Base-by-base conservation (phyloP, 2,329 filamentous ascomycete genomes). In the Xylariaceae sp. region DNA sequence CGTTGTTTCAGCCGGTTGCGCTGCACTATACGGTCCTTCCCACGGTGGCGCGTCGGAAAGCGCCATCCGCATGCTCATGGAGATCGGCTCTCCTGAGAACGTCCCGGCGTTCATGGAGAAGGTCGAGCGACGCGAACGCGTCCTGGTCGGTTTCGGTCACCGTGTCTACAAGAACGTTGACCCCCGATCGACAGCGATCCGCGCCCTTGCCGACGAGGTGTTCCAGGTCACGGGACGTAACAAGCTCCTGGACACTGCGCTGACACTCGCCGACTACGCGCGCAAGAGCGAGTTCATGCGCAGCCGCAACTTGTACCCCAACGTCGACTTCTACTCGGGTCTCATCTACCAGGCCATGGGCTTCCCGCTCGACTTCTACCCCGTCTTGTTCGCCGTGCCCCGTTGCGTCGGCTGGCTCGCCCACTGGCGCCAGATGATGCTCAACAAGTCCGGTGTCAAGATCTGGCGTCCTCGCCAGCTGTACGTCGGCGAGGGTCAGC, bases 31-130 rank as follows among this genome's bases (percentile, higher is more conserved):
- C 64, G 82, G 82, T 0, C 81, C 81, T 0, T 79, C 82, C 0
- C 82, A 85, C 68, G 82, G 81, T 57, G 82, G 82, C n/a, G 82
- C 82, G 2, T 82, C 80, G 0, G 82, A 85, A 63, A 77, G 78
- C 18, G 82, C 82, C 0, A 82, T 83, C 66, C 77, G 79, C 52
- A 80, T 79, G 74, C 72, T 83, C 3, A 78, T 78, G 64, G 74
- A 78, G 64, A 80, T 83, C 56, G 80, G 80, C 13, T 75, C 71
- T 1, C 75, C 77, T 2, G 77, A 80, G 49, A 80, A 80, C 44
- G 80, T 83, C 3, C 79, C 80, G 0, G 72, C 70, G 0, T 77
- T 81, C 56, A 80, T 83, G 70, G 68, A 74, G 1, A 73, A 76
- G 47, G 81, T 83, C 0, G 80, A 82, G 70, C 72, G 67, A 63